Conservation (phyloP, 192 early-diverging fungal species). For the Backusella psychrophila region DNA sequence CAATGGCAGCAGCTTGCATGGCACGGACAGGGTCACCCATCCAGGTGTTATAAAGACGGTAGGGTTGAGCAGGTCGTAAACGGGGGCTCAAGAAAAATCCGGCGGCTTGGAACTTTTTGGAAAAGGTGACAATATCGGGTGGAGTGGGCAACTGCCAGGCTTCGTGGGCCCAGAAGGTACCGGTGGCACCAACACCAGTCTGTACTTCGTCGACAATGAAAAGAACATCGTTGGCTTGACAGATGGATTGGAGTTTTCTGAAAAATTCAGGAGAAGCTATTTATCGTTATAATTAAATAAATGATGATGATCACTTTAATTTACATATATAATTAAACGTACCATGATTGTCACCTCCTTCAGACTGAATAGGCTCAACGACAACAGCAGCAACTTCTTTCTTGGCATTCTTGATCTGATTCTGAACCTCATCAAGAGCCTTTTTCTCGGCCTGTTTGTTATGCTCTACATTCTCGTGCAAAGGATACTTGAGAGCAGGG, state of each 20-base stretch:
- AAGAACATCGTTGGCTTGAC: conserved; percentile 51
- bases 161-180: conserved; percentile 77
- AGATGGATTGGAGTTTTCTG: conserved; percentile 57
- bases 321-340: conserved; percentile 1
- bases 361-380: conserved; percentile 72
- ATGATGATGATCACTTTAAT: background rate
- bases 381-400: conserved; percentile 62
- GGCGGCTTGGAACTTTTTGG: conserved; percentile 77
- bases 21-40: conserved; percentile 71
- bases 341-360: conserved; percentile 68
- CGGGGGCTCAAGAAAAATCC: conserved; percentile 64
- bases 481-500: conserved; percentile 64
- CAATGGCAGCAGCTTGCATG: conserved; percentile 57
- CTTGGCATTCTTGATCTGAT: conserved; percentile 43
- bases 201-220: conserved; percentile 84
- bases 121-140: conserved; percentile 77
- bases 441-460: conserved; percentile 59
- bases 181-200: conserved; percentile 71
- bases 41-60: conserved; percentile 78
- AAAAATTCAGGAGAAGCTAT: conserved; percentile 66
- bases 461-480: conserved; percentile 54
- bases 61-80: conserved; percentile 58
- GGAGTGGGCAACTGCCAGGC: conserved; percentile 62
- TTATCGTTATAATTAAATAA: background rate
- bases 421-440: conserved; percentile 51